These are phyloP conservation scores for Picea sitchensis DNA, from an alignment of 75 land plant genomes.

Conservation along the genomic window DNA sequence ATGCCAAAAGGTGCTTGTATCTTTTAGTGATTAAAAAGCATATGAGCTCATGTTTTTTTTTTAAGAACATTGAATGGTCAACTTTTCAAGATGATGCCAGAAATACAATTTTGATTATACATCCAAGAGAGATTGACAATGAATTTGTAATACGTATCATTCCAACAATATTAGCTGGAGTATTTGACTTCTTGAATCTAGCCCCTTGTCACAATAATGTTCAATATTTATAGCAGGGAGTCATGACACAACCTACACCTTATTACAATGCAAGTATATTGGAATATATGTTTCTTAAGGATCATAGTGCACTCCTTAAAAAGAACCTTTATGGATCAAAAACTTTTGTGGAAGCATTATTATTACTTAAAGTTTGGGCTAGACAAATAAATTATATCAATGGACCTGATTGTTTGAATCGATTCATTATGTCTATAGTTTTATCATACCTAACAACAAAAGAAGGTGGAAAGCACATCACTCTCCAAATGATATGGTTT, in stretches of 20 bases:
- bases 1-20: constrained; percentile 85
- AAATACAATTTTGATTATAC: constrained; percentile 67
- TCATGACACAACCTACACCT: constrained; percentile 50
- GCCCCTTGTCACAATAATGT: constrained; percentile 59
- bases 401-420: too few species aligned
- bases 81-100: constrained; percentile 74
- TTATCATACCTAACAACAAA: too few species aligned
- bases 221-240: constrained; percentile 32
- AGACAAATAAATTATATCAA: too few species aligned
- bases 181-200: constrained; percentile 58
- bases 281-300: constrained; percentile 84
- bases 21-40: constrained; percentile 53
- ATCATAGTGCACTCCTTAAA: constrained; percentile 37
- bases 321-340: constrained; percentile 41
- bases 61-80: constrained; percentile 60
- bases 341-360: constrained; percentile 57
- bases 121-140: constrained; percentile 46
- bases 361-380: constrained; percentile 60
- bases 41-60: constrained; percentile 24
- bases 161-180: constrained; percentile 44
- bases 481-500: too few species aligned
- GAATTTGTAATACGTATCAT: constrained; percentile 54
- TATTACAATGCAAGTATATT: constrained; percentile 79
- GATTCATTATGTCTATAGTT: too few species aligned
- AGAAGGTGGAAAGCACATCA: too few species aligned